Evolutionary conservation across 2,329 filamentous ascomycete genomes (phyloP).

Genomic region (Talaromyces sp.): DNA sequence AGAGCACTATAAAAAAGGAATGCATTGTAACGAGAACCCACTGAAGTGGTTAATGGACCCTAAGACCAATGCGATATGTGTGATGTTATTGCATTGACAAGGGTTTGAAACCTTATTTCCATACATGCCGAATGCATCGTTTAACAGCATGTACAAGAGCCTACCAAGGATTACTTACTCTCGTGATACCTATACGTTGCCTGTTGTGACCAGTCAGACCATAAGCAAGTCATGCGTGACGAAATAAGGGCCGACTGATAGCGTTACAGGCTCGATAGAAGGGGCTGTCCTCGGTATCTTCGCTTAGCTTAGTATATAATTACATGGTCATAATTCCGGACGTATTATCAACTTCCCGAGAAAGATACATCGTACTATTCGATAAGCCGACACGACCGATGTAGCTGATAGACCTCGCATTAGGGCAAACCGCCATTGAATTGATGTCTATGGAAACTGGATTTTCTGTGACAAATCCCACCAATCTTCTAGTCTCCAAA

Average conservation of each 20-base stretch:
- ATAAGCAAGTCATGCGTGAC: not conserved
- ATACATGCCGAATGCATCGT: not conserved
- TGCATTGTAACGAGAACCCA: too few species aligned
- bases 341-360: not conserved
- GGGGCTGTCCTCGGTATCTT: not conserved
- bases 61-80: not conserved
- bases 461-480: not conserved
- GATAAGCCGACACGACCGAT: not conserved
- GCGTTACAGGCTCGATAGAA: not conserved
- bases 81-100: not conserved
- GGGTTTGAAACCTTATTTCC: not conserved
- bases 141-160: not conserved
- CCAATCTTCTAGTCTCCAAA: not conserved
- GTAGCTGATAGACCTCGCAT: not conserved
- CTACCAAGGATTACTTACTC: not conserved
- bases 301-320: not conserved
- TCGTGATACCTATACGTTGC: not conserved
- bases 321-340: not conserved
- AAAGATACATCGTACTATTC: not conserved
- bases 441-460: not conserved
- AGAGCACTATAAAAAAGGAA: too few species aligned
- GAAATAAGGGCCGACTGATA: not conserved
- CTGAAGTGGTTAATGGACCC: not conserved
- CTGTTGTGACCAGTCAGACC: not conserved
- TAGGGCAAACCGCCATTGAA: not conserved